Base-by-base conservation (phyloP, 306 rosid genomes). In the Mimosa bimucronata region DNA sequence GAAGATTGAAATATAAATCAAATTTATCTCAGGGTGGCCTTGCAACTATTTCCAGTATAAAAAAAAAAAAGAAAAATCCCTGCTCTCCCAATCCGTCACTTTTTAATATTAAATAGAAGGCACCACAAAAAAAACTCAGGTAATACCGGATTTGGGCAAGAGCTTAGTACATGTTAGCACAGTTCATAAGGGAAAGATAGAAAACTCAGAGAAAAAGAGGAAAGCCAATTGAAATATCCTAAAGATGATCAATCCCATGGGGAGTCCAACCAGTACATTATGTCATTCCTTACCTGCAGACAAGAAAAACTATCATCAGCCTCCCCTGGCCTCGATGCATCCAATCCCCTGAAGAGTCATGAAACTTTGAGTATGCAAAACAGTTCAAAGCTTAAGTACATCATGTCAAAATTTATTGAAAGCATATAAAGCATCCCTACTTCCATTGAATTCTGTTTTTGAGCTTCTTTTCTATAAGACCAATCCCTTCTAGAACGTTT, bases 401-500 rank as follows among this genome's bases (percentile, higher is more conserved):
- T 40, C 1, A 80, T 44, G 37, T 42, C 67, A 73, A 42, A 80
- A 73, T 53, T 74, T 42, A 69, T 38, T 60, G 38, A 76, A 76
- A 37, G 26, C n/a, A 38, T 5, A 66, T 70, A 83, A 80, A 46
- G 66, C 70, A 83, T 41, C 72, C 97, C 62, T 90, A 95, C 98
- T 95, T 95, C 98, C 98, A 92, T 75, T 95, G 98, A 85, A 95
- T 95, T 89, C 98, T 90, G 80, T 95, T 95, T 86, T 95, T 95
- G 66, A 92, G 98, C 85, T 91, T 95, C 88, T 95, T 95, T 82
- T 95, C 99, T 84, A 95, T 95, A 26, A 95, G 99, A 80, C 99
- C 99, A 79, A 95, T 93, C 88, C 98, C 98, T 89, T 95, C 99
- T 34, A 95, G 97, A 79, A 95, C 99, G 87, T 95, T 92, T 79